phyloP scores from a whole-genome alignment of 139 green algal genomes.

The Dunaliella primolecta region DNA sequence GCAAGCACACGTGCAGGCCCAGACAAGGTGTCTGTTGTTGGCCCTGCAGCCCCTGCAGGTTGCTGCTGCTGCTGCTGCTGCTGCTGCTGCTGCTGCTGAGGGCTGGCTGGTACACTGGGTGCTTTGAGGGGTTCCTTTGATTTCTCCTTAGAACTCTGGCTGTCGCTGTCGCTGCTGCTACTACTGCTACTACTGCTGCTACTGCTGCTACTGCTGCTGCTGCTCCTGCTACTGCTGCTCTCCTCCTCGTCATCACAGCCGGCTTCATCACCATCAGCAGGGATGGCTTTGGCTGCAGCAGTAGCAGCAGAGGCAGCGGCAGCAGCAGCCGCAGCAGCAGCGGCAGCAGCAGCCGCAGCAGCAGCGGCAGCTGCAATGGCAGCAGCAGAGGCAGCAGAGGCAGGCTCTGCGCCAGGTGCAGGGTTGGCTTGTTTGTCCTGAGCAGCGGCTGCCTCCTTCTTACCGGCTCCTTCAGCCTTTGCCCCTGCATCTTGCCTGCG shows the following conservation, averaged over 20 bases:
- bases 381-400: too few relatives aligned
- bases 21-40: too few relatives aligned
- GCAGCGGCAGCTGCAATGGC: too few relatives aligned
- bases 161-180: neutral
- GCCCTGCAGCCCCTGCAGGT: neutral
- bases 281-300: neutral
- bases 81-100: neutral
- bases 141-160: too few relatives aligned
- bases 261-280: neutral
- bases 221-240: neutral
- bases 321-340: constrained; percentile 4
- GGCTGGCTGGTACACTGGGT: neutral
- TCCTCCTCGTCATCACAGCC: neutral
- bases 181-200: neutral
- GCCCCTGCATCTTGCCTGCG: too few relatives aligned
- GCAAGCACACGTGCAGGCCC: neutral
- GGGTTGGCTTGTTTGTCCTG: too few relatives aligned
- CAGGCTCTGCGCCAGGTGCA: too few relatives aligned
- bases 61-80: constrained; percentile 7
- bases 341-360: neutral
- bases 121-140: too few relatives aligned
- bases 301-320: neutral
- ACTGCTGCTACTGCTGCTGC: constrained; percentile 6
- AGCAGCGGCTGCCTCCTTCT: too few relatives aligned
- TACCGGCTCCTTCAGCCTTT: too few relatives aligned